phyloP scores from a whole-genome alignment of 169 alveolate species.

The Eimeria mitis region DNA sequence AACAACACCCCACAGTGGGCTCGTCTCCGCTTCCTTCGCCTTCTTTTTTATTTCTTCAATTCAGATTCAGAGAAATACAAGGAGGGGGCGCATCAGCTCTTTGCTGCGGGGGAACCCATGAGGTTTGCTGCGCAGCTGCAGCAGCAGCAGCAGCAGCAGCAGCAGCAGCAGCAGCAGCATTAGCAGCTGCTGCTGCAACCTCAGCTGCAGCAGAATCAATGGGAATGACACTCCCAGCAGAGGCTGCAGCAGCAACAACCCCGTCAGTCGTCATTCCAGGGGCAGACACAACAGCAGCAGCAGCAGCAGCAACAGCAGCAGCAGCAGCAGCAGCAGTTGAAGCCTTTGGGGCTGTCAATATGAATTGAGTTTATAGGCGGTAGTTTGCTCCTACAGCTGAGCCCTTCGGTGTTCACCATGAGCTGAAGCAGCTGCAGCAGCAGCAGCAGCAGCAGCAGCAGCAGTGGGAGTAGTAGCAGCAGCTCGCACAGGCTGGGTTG shows the following conservation, averaged over 20 bases:
- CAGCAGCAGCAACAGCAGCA: background rate
- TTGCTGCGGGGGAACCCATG: background rate
- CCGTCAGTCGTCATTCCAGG: too few relatives aligned
- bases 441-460: slow-evolving; percentile 1
- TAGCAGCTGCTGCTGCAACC: slow-evolving; percentile 1
- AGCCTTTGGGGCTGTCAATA: background rate
- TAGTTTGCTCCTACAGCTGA: background rate
- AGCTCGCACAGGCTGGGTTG: background rate
- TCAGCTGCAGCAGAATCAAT: slow-evolving; percentile 2
- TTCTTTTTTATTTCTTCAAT: background rate
- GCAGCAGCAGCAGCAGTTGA: background rate
- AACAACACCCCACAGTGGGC: background rate
- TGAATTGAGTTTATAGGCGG: background rate
- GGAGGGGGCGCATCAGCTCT: background rate
- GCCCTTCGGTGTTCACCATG: background rate
- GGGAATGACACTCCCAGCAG: background rate
- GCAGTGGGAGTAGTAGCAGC: slow-evolving; percentile 4
- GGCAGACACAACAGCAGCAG: background rate
- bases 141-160: background rate
- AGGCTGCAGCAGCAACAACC: slow-evolving; percentile 2
- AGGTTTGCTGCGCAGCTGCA: too few relatives aligned
- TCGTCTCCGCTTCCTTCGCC: background rate
- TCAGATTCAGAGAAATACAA: background rate
- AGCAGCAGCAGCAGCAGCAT: slow-evolving; percentile 34
- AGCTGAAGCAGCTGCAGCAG: background rate